These are phyloP conservation scores for Aeschynomene evenia DNA, from an alignment of 306 rosid genomes.

Conservation along the genomic window DNA sequence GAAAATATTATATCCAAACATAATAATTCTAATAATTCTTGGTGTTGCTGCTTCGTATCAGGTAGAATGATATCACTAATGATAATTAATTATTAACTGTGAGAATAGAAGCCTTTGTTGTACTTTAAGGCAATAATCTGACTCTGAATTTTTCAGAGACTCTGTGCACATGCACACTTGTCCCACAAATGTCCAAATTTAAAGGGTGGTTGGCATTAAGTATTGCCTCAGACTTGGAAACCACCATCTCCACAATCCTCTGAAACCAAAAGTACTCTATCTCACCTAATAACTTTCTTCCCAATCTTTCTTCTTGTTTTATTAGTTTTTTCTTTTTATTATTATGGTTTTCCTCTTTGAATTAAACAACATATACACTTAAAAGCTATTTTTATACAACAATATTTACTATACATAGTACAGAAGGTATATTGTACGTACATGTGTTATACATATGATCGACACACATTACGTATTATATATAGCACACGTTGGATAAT, in stretches of 20 bases:
- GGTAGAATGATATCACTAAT: constrained; percentile 37
- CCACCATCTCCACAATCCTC: constrained; percentile 35
- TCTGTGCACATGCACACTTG: constrained; percentile 45
- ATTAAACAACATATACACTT: too few species aligned
- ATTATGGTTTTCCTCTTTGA: constrained; percentile 11
- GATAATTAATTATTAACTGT: constrained; percentile 27
- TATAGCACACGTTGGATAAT: too few species aligned
- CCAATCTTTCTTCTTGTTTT: background rate
- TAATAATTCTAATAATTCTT: too few species aligned
- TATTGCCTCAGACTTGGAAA: constrained; percentile 40
- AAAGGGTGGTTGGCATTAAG: constrained; percentile 44
- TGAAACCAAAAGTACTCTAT: constrained; percentile 38
- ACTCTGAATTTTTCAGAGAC: constrained; percentile 21
- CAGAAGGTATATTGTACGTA: too few species aligned
- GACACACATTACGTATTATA: too few species aligned
- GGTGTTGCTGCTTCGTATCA: constrained; percentile 24
- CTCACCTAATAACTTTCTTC: constrained; percentile 35
- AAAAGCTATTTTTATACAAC: too few species aligned
- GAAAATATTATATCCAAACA: too few species aligned
- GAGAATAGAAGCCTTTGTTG: constrained; percentile 31
- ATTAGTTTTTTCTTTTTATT: constrained; percentile 14
- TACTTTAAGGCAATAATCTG: constrained; percentile 30
- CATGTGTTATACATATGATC: too few species aligned
- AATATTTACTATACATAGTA: too few species aligned
- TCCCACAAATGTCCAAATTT: constrained; percentile 42